These are phyloP conservation scores for Rhodamnia rubescens DNA, from an alignment of 345 rosid species.

Conservation along the genomic window DNA sequence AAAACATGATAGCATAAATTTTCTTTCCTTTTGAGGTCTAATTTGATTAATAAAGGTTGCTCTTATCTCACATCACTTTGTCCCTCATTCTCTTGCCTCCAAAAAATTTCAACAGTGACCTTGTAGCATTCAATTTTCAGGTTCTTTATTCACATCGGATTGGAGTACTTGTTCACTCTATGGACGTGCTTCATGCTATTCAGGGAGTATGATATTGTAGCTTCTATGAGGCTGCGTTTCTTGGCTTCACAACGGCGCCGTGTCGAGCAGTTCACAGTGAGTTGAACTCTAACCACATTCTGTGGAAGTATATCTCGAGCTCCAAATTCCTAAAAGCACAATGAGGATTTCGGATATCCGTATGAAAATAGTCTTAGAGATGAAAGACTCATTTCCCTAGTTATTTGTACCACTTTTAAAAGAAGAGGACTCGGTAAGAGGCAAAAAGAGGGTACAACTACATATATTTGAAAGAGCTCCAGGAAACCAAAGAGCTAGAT, in stretches of 20 bases:
- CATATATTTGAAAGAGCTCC: neutral
- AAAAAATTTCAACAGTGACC: neutral
- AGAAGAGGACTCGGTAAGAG: neutral
- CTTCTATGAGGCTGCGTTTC: slow-evolving; percentile 73
- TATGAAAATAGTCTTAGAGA: neutral
- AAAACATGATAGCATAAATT: neutral
- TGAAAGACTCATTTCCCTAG: neutral
- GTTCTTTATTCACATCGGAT: slow-evolving; percentile 84
- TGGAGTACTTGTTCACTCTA: slow-evolving; percentile 70
- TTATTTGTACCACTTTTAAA: neutral
- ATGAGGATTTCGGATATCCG: neutral
- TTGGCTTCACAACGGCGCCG: slow-evolving; percentile 72
- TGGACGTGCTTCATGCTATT: slow-evolving; percentile 88
- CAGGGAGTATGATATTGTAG: slow-evolving; percentile 67
- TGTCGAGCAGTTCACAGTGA: slow-evolving; percentile 91
- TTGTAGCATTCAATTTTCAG: slow-evolving; percentile 24
- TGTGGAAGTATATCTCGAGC: neutral
- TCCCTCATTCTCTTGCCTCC: neutral
- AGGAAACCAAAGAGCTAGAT: neutral
- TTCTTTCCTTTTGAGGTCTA: neutral
- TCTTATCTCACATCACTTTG: neutral
- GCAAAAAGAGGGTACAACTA: neutral
- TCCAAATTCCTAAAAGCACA: neutral
- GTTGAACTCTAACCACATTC: slow-evolving; percentile 10
- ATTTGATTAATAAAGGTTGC: neutral